A percentile compares a stretch with the other conserved stretches of the same genome.
Evolutionary conservation across 371 early-diverging fungal genomes (phyloP).

Genomic region (Lichtheimia hyalospora): DNA sequence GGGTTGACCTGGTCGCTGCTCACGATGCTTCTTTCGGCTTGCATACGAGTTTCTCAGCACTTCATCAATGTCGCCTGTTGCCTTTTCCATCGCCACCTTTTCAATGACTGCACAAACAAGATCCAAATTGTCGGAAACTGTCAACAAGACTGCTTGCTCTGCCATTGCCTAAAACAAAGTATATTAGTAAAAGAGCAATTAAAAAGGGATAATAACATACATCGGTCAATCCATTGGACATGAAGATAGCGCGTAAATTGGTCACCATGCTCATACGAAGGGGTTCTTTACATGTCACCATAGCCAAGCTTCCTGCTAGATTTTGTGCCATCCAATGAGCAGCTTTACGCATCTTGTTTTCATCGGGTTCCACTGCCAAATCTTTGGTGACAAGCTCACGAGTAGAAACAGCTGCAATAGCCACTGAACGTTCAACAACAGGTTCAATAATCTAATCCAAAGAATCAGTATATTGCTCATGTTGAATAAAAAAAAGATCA

Average conservation of each 20-base stretch:
- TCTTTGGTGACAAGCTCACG: slow-evolving; percentile 91
- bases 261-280: slow-evolving; percentile 85
- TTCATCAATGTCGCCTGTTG: slow-evolving; percentile 85
- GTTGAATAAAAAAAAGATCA: not conserved
- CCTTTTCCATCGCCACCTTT: slow-evolving; percentile 91
- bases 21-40: slow-evolving; percentile 84
- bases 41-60: slow-evolving; percentile 65
- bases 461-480: slow-evolving; percentile 2
- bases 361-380: slow-evolving; percentile 91
- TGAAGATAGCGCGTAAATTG: slow-evolving; percentile 72
- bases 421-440: slow-evolving; percentile 90
- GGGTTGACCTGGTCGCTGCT: slow-evolving; percentile 82
- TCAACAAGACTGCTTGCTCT: slow-evolving; percentile 76
- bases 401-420: slow-evolving; percentile 89
- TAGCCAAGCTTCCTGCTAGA: slow-evolving; percentile 76
- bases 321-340: slow-evolving; percentile 93
- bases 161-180: slow-evolving; percentile 52
- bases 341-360: slow-evolving; percentile 88
- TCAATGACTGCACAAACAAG: slow-evolving; percentile 90
- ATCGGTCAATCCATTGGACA: slow-evolving; percentile 84
- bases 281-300: slow-evolving; percentile 93
- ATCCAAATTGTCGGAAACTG: slow-evolving; percentile 90
- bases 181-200: not conserved
- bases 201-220: slow-evolving; percentile 28
- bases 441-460: slow-evolving; percentile 62